phyloP scores from a whole-genome alignment of 2,329 filamentous ascomycete genomes.

The Cytospora piceicola region DNA sequence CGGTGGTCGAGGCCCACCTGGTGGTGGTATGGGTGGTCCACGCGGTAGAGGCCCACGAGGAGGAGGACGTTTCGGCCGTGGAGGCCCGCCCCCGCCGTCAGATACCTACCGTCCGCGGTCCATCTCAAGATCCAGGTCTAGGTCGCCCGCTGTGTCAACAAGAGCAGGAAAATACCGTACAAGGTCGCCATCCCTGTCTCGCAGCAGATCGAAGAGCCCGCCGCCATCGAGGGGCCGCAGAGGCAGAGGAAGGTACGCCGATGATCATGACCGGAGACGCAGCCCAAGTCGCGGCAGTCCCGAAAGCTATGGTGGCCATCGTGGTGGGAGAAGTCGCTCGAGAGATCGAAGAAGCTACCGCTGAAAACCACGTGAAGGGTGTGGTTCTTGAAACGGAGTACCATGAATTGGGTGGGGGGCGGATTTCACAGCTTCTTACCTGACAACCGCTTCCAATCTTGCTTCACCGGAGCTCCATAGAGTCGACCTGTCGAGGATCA shows the following conservation, averaged over 20 bases:
- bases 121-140: conserved; percentile 52
- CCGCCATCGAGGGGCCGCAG: conserved; percentile 41
- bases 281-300: conserved; percentile 56
- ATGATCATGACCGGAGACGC: conserved; percentile 43
- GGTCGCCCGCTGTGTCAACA: conserved; percentile 43
- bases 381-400: background rate
- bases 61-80: conserved; percentile 44
- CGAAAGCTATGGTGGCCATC: conserved; percentile 45
- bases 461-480: background rate
- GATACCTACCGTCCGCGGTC: conserved; percentile 68
- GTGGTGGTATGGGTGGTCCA: conserved; percentile 43
- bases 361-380: conserved; percentile 26
- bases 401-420: conserved; percentile 7
- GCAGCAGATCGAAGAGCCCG: conserved; percentile 35
- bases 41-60: conserved; percentile 42
- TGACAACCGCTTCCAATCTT: background rate
- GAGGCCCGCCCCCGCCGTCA: conserved; percentile 39
- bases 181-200: conserved; percentile 46
- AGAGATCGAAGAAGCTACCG: conserved; percentile 44
- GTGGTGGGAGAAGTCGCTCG: conserved; percentile 44
- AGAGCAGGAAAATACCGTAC: conserved; percentile 48
- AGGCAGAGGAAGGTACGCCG: conserved; percentile 39
- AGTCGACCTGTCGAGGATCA: background rate
- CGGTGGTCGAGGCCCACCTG: conserved; percentile 36
- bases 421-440: conserved; percentile 1